Evolutionary conservation across 208 protist species (phyloP).

Genomic region (Trypanosoma avium): DNA sequence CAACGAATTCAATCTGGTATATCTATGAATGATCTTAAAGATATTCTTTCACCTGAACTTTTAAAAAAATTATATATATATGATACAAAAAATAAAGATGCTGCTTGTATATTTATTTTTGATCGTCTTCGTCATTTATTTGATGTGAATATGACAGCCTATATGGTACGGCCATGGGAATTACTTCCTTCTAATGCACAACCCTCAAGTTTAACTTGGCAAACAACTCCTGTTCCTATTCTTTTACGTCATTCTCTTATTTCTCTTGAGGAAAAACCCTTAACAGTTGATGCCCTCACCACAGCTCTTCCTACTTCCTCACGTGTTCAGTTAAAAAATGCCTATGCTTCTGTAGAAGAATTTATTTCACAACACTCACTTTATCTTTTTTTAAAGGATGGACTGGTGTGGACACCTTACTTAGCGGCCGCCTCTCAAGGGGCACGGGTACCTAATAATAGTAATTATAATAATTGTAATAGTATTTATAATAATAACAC

Average conservation of each 20-base stretch:
- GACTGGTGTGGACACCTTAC: slow-evolving; percentile 51
- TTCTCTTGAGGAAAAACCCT: slow-evolving; percentile 28
- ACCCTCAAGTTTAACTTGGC: slow-evolving; percentile 75
- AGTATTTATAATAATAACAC: no score
- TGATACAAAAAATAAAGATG: slow-evolving; percentile 8
- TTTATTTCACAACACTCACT: slow-evolving; percentile 75
- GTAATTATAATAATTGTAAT: neutral
- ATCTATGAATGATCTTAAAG: slow-evolving; percentile 36
- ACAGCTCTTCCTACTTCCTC: slow-evolving; percentile 22
- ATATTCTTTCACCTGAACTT: slow-evolving; percentile 37
- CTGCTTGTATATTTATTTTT: slow-evolving; percentile 58
- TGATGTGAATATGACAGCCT: slow-evolving; percentile 59
- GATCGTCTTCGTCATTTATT: slow-evolving; percentile 85
- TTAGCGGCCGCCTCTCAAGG: slow-evolving; percentile 28
- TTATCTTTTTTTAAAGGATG: slow-evolving; percentile 49
- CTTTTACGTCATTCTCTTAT: slow-evolving; percentile 43
- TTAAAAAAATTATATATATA: slow-evolving; percentile 34
- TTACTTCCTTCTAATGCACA: slow-evolving; percentile 48
- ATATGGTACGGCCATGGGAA: slow-evolving; percentile 60
- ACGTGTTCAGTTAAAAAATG: slow-evolving; percentile 37
- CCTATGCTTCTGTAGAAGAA: slow-evolving; percentile 19
- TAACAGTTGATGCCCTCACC: slow-evolving; percentile 36
- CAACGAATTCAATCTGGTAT: slow-evolving; percentile 27
- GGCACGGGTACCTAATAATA: slow-evolving; percentile 9
- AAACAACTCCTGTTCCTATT: slow-evolving; percentile 73